Percentiles rank a stretch among this genome's conserved stretches.
These are phyloP conservation scores for Phylloporus rhodoxanthus DNA, from an alignment of 768 basidiomycete species.

Conservation along the genomic window DNA sequence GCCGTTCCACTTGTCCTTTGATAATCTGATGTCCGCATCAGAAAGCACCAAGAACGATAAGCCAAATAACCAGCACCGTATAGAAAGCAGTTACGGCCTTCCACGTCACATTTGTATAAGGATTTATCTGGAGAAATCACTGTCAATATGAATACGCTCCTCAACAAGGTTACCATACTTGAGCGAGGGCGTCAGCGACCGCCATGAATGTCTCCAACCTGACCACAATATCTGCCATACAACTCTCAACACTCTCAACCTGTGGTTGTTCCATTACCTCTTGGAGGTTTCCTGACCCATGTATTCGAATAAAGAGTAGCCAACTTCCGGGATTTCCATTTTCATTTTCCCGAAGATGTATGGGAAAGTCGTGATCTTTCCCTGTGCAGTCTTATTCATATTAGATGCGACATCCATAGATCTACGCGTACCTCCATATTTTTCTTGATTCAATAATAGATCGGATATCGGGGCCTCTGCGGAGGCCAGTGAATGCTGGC, in stretches of 20 bases:
- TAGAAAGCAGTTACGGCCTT: constrained; percentile 25
- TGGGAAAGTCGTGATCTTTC: constrained; percentile 7
- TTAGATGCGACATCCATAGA: background rate
- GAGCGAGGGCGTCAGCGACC: constrained; percentile 17
- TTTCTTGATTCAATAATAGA: constrained; percentile 8
- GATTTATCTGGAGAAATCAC: constrained; percentile 16
- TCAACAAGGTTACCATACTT: constrained; percentile 8
- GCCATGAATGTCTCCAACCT: constrained; percentile 25
- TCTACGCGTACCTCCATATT: constrained; percentile 4
- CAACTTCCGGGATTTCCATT: constrained; percentile 1
- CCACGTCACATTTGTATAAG: constrained; percentile 26
- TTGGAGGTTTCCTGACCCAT: constrained; percentile 1
- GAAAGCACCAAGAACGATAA: background rate
- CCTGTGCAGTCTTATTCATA: constrained; percentile 4
- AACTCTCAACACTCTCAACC: constrained; percentile 7
- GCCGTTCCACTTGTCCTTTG: constrained; percentile 25
- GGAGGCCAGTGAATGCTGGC: constrained; percentile 13
- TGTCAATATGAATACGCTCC: background rate
- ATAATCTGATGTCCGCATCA: constrained; percentile 21
- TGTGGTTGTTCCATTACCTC: constrained; percentile 1
- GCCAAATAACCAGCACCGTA: constrained; percentile 9
- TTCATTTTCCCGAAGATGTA: constrained; percentile 14
- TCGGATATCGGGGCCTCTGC: constrained; percentile 15
- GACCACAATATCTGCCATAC: constrained; percentile 17
- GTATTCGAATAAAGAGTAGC: constrained; percentile 21